Evolutionary conservation across 768 basidiomycete genomes (phyloP).

Genomic region (Boletus sensibilis): DNA sequence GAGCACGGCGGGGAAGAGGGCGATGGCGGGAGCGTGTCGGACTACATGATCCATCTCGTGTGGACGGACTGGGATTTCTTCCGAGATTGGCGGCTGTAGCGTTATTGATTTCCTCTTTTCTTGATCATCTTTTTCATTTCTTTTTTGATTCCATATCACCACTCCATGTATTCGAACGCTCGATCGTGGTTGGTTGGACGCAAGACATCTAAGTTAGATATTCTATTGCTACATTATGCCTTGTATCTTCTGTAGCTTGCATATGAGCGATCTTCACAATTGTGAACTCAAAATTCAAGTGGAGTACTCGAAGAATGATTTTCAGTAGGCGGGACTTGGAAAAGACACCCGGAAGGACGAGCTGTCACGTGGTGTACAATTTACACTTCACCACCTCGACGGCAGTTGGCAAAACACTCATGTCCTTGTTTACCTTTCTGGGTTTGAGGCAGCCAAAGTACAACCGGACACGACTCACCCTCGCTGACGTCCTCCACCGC

Average conservation of each 20-base stretch:
- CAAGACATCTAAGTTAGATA: conserved; percentile 6
- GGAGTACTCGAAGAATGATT: too few relatives aligned
- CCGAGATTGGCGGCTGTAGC: conserved; percentile 63
- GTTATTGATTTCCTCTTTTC: background rate
- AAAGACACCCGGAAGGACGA: background rate
- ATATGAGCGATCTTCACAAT: background rate
- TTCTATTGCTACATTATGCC: conserved; percentile 20
- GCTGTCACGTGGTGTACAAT: conserved; percentile 6
- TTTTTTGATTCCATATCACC: conserved; percentile 6
- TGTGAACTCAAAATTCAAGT: background rate
- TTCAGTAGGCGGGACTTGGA: too few relatives aligned
- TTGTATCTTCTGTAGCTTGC: background rate
- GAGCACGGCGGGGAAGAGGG: conserved; percentile 39
- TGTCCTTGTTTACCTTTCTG: conserved; percentile 31
- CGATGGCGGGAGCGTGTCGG: conserved; percentile 73
- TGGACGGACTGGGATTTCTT: conserved; percentile 66
- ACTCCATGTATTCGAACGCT: background rate
- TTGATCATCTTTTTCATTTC: background rate
- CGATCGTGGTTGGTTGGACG: background rate
- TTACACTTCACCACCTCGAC: background rate
- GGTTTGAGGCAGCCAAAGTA: conserved; percentile 25
- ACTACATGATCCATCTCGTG: conserved; percentile 80
- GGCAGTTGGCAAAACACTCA: background rate
- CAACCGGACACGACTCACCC: conserved; percentile 24
- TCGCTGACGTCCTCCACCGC: conserved; percentile 31